Base-by-base conservation (phyloP, 805 yeast species). In the Metschnikowia lachancei region DNA sequence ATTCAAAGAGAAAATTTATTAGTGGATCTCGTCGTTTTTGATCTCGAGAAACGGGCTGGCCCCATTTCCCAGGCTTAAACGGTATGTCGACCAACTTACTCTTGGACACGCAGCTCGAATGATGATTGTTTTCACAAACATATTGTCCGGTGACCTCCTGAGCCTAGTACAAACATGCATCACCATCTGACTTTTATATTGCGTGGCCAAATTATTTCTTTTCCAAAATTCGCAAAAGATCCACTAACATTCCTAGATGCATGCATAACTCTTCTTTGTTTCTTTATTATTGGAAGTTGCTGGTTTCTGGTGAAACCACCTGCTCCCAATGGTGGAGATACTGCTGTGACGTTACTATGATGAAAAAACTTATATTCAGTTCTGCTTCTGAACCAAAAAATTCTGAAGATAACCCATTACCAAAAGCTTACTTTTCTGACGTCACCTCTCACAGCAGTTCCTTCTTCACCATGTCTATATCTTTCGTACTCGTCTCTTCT, bases 341-440 rank as follows among this genome's bases (percentile, higher is more conserved):
- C 35, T 35, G 47, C 45, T 38, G 52, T 32, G 45, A 50, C 48
- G 52, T 33, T 70, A 58, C 57, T 51, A 72, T 82, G 90, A 84
- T 84, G 90, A 83, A 67, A 59, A 78, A 70, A 67, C 58, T 62
- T 61, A 57, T 65, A 44, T 77, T 86, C 96, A 88, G 96, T 88
- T 88, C 96, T 88, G 96, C 96, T 88, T 88, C 96, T 88, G 96
- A 88, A 76, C 78, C 79, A 66, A 75, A 51, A 67, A 65, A 56
- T 65, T 62, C 72, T 81, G 95, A 86, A 86, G 94, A 87, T 77
- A 85, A 77, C 78, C 72, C 63, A 62, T 61, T 77, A 79, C 87
- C 87, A 81, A 81, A 77, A 76, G 79, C 75, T 72, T 69, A 51
- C 58, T 57, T 44, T 64, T 72, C 77, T 74, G 75, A 73, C 53